Evolutionary conservation across 768 basidiomycete genomes (phyloP).

Genomic region (Naganishia vaughanmartiniae): DNA sequence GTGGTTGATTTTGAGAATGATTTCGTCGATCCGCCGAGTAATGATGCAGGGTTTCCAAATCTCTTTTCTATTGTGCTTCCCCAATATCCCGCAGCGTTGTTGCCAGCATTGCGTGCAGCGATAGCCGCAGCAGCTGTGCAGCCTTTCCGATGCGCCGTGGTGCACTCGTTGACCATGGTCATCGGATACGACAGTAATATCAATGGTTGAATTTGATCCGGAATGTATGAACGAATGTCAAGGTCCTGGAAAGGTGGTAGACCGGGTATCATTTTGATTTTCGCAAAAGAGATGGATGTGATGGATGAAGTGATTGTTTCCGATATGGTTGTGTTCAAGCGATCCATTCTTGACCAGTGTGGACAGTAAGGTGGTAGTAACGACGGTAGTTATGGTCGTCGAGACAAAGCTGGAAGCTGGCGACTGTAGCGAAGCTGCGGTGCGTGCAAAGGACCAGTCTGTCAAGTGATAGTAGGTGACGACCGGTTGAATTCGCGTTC

Average conservation of each 20-base stretch:
- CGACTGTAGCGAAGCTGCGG: background rate
- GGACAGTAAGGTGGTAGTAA: background rate
- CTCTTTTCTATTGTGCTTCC: constrained; percentile 13
- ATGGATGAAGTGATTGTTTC: constrained; percentile 22
- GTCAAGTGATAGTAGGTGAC: too few relatives aligned
- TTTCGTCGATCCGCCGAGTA: background rate
- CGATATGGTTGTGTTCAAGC: constrained; percentile 9
- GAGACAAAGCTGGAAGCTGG: background rate
- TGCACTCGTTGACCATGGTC: constrained; percentile 23
- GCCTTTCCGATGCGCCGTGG: background rate
- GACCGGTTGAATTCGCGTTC: too few relatives aligned
- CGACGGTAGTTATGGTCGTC: background rate
- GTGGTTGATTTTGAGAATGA: background rate
- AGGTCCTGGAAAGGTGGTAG: background rate
- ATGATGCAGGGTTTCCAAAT: constrained; percentile 1
- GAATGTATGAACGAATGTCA: constrained; percentile 46
- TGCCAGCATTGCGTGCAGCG: background rate
- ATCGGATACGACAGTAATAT: constrained; percentile 71
- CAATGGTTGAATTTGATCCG: constrained; percentile 58
- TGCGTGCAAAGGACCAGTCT: too few relatives aligned
- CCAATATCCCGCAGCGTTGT: constrained; percentile 10
- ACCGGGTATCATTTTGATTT: constrained; percentile 19
- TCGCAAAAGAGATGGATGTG: background rate
- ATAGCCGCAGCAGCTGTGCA: background rate
- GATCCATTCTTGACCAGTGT: constrained; percentile 1